These are phyloP conservation scores for Amaranthus tricolor DNA, from an alignment of 179 eudicot genomes.

Conservation along the genomic window DNA sequence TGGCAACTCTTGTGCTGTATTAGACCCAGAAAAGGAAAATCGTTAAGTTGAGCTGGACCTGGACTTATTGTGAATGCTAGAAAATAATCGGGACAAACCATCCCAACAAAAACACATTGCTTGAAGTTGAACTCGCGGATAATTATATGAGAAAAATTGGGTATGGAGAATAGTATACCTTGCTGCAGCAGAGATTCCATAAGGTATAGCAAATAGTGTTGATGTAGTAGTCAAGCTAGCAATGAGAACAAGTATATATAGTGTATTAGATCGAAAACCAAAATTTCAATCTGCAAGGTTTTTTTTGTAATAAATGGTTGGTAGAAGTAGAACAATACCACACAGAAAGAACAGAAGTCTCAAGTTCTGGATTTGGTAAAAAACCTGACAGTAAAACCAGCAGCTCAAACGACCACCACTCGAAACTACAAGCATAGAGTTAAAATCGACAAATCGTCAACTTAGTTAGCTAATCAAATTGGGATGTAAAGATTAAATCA, in stretches of 20 bases:
- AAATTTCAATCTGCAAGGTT: too few species aligned
- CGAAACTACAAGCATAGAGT: constrained; percentile 42
- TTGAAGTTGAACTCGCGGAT: too few species aligned
- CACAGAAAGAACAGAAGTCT: constrained; percentile 66
- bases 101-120: neutral
- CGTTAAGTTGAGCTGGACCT: neutral
- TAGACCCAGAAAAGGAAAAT: neutral
- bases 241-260: neutral
- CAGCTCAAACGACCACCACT: constrained; percentile 87
- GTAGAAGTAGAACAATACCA: constrained; percentile 37
- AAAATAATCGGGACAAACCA: too few species aligned
- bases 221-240: constrained; percentile 58
- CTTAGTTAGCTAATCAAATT: neutral
- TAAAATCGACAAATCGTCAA: neutral
- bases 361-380: constrained; percentile 63
- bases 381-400: constrained; percentile 64
- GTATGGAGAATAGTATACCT: constrained; percentile 35
- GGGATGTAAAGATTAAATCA: neutral
- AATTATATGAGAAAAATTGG: neutral
- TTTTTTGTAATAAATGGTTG: neutral
- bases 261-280: too few species aligned
- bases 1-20: constrained; percentile 75
- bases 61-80: too few species aligned
- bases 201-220: constrained; percentile 61
- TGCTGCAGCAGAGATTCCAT: constrained; percentile 72